phyloP scores from a whole-genome alignment of 345 rosid genomes.

The Passiflora organensis region DNA sequence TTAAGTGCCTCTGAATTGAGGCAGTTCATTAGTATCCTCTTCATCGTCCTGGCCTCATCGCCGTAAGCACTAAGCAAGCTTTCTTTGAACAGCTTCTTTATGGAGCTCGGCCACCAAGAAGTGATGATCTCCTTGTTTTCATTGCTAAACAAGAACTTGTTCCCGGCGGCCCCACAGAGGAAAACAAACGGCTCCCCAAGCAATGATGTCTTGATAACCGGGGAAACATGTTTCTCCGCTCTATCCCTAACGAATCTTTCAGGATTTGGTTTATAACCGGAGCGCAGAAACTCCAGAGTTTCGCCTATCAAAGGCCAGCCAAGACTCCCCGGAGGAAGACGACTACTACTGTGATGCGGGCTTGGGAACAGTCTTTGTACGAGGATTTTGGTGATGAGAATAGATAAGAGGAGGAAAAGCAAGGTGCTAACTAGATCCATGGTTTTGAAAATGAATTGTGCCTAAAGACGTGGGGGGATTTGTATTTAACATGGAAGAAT shows the following conservation, averaged over 20 bases:
- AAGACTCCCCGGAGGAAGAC: slow-evolving; percentile 16
- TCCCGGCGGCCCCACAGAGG: slow-evolving; percentile 7
- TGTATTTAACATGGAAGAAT: no score
- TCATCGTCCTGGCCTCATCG: slow-evolving; percentile 22
- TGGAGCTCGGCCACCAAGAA: slow-evolving; percentile 4
- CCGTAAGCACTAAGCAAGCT: slow-evolving; percentile 16
- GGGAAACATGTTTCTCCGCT: slow-evolving; percentile 9
- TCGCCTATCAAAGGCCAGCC: slow-evolving; percentile 12
- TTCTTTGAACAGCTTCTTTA: slow-evolving; percentile 3
- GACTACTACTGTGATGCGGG: neutral
- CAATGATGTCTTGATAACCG: slow-evolving; percentile 8
- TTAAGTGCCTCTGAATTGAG: slow-evolving; percentile 16
- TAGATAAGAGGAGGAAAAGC: neutral
- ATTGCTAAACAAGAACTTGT: slow-evolving; percentile 12
- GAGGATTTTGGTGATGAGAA: neutral
- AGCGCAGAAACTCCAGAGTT: neutral
- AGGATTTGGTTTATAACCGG: neutral
- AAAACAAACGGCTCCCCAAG: neutral
- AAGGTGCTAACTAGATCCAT: no score
- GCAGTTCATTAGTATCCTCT: slow-evolving; percentile 17
- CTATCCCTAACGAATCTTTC: slow-evolving; percentile 5
- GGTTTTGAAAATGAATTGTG: no score
- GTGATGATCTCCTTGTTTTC: slow-evolving; percentile 11
- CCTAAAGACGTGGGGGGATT: no score
- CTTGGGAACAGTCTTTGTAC: neutral